Evolutionary conservation across 2,329 filamentous ascomycete genomes (phyloP).

Genomic region (Microcera coccophila): DNA sequence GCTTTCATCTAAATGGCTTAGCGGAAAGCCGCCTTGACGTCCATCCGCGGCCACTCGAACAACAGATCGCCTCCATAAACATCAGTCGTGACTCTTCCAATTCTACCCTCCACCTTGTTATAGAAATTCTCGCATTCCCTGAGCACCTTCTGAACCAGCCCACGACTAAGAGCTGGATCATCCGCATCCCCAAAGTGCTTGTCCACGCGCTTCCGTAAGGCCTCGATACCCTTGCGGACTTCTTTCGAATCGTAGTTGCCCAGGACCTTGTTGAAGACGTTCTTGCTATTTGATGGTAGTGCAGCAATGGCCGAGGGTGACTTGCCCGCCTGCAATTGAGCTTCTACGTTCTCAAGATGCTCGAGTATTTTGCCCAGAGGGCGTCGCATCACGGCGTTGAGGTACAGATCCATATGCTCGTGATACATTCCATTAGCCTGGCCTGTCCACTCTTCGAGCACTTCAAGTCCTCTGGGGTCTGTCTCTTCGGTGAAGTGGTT

Average conservation of each 20-base stretch:
- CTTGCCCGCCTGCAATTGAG: conserved; percentile 59
- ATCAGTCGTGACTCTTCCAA: conserved; percentile 56
- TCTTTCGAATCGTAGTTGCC: conserved; percentile 78
- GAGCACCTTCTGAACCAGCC: conserved; percentile 55
- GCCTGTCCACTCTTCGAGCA: conserved; percentile 78
- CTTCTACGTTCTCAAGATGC: conserved; percentile 85
- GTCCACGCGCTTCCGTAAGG: conserved; percentile 85
- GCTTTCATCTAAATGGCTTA: conserved; percentile 12
- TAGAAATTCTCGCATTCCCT: conserved; percentile 62
- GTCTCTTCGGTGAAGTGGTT: conserved; percentile 95
- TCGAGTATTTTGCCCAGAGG: conserved; percentile 88
- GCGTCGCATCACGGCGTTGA: conserved; percentile 81
- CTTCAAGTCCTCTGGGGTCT: conserved; percentile 66
- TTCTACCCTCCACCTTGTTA: conserved; percentile 56
- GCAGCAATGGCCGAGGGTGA: conserved; percentile 63
- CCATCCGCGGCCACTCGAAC: conserved; percentile 62
- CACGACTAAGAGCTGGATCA: conserved; percentile 61
- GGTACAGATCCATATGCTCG: conserved; percentile 84
- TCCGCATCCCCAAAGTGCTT: conserved; percentile 95
- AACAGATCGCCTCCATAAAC: conserved; percentile 62
- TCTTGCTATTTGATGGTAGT: conserved; percentile 78
- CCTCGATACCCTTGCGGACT: conserved; percentile 83
- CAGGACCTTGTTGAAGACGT: conserved; percentile 81
- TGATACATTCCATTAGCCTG: conserved; percentile 73
- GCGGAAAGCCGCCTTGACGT: conserved; percentile 58